Base-by-base conservation (phyloP, 2,329 filamentous ascomycete species). In the Exophiala aquamarina region DNA sequence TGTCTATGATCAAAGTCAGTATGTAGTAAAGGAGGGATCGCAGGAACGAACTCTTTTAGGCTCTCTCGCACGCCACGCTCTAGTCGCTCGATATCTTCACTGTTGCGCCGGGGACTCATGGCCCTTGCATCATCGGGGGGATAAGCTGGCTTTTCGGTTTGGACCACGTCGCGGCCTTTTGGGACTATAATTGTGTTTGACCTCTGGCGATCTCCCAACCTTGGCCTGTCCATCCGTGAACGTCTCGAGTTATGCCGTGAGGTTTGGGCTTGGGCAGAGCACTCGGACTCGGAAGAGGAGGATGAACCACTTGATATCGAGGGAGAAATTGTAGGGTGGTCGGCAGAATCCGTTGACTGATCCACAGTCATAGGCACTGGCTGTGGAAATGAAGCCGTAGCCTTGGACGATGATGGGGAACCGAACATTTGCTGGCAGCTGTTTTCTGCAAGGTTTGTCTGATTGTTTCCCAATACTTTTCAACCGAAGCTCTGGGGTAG, bases 71-170 rank as follows among this genome's bases (percentile, higher is more conserved):
- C 89, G 63, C 92, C 88, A 61, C 87, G 84, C 59, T 90, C 87
- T 66, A 97, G 79, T 63, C 84, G 85, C 68, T 95, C 88, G 44
- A 96, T 81, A 64, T 97, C 92, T 63, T 93, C 89, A 61, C 86
- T 94, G 56, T 89, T 95, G 61, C 92, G 77, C 59, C 92, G 78
- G 2, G 92, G 92, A 66, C 91, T 96, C 92, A 98, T 97, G 52
- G 89, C 87, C 61, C 92, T 77, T 52, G 93, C 91, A 66, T 96
- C 91, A 65, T 89, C 87, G 18, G 90, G 86, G 19, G 90, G 89
- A 59, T 90, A 87, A 54, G 88, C 79, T 53, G 86, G 80, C 55
- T 89, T 84, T 52, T 84, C 72, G 28, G 87, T 81, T 56, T 88
- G 86, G 51, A 89, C 82, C 49, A 85, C 82, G 15, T 80, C 82